Conservation (phyloP, 2,329 filamentous ascomycete genomes). For the Pyricularia grisea region DNA sequence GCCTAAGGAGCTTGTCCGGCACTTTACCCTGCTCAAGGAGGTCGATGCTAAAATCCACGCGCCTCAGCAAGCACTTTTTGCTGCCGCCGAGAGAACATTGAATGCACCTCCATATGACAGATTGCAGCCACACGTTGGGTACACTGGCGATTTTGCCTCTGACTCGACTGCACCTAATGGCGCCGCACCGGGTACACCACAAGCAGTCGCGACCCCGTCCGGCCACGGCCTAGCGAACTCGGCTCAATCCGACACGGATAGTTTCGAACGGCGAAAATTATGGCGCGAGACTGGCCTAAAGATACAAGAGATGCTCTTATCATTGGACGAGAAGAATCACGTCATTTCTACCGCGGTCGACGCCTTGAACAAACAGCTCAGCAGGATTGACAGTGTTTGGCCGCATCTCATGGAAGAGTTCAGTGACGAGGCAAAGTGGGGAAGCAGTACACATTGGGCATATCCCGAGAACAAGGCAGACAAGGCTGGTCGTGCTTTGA, state of each 20-base stretch:
- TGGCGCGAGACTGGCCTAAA: constrained; percentile 71
- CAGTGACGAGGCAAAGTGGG: constrained; percentile 88
- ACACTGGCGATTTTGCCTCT: constrained; percentile 23
- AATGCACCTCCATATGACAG: background rate
- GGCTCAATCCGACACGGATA: constrained; percentile 42
- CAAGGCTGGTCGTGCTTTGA: constrained; percentile 51
- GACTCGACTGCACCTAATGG: constrained; percentile 18
- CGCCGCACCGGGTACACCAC: constrained; percentile 35
- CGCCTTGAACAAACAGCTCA: constrained; percentile 74
- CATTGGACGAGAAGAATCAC: constrained; percentile 95
- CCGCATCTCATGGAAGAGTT: constrained; percentile 82
- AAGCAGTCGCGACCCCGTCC: constrained; percentile 12
- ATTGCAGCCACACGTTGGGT: background rate
- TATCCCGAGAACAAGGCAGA: constrained; percentile 61
- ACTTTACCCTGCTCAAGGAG: constrained; percentile 93
- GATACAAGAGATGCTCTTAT: constrained; percentile 77
- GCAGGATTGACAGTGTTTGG: constrained; percentile 79
- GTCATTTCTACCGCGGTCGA: constrained; percentile 90
- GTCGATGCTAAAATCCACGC: constrained; percentile 94
- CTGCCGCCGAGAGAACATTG: constrained; percentile 19
- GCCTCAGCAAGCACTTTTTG: constrained; percentile 71
- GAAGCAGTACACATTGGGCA: constrained; percentile 89
- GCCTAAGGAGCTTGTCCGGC: constrained; percentile 87
- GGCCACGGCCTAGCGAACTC: constrained; percentile 17
- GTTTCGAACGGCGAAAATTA: constrained; percentile 59